Evolutionary conservation across 805 yeast genomes (phyloP).

Genomic region (Monosporozyma servazzii): DNA sequence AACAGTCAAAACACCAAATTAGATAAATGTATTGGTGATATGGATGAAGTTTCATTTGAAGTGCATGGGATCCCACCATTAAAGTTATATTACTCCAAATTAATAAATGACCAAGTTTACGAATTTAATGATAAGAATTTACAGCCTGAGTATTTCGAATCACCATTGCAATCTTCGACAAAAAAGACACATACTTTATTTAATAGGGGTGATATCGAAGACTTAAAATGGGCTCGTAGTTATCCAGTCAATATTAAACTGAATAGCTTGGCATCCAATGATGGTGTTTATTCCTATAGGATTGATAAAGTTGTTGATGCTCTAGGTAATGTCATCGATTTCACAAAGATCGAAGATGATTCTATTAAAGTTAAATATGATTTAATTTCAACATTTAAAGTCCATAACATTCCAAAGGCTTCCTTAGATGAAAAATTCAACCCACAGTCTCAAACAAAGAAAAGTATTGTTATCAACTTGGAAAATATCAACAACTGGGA

Average conservation of each 20-base stretch:
- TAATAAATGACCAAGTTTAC: slow-evolving; percentile 28
- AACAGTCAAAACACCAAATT: slow-evolving; percentile 21
- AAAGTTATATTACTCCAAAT: slow-evolving; percentile 45
- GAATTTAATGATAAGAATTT: slow-evolving; percentile 34
- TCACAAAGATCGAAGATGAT: slow-evolving; percentile 25
- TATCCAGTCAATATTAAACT: slow-evolving; percentile 36
- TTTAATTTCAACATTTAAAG: slow-evolving; percentile 38
- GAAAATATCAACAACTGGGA: slow-evolving; percentile 21
- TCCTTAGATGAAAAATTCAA: slow-evolving; percentile 36
- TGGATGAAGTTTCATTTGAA: slow-evolving; percentile 43
- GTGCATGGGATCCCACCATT: slow-evolving; percentile 76
- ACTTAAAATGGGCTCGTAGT: slow-evolving; percentile 37
- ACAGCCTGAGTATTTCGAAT: slow-evolving; percentile 43
- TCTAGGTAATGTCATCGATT: slow-evolving; percentile 49
- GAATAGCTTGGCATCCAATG: slow-evolving; percentile 33
- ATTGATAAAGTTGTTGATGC: slow-evolving; percentile 57
- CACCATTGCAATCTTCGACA: slow-evolving; percentile 35
- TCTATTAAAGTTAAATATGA: slow-evolving; percentile 24
- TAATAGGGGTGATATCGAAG: slow-evolving; percentile 29
- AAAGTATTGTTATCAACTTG: slow-evolving; percentile 28
- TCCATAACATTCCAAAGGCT: slow-evolving; percentile 49
- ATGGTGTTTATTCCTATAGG: slow-evolving; percentile 49
- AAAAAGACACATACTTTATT: slow-evolving; percentile 17
- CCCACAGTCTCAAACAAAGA: slow-evolving; percentile 32
- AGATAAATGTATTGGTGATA: slow-evolving; percentile 57